Conservation (phyloP, 352 stramenopile species). For the Globisporangium paddicum region DNA sequence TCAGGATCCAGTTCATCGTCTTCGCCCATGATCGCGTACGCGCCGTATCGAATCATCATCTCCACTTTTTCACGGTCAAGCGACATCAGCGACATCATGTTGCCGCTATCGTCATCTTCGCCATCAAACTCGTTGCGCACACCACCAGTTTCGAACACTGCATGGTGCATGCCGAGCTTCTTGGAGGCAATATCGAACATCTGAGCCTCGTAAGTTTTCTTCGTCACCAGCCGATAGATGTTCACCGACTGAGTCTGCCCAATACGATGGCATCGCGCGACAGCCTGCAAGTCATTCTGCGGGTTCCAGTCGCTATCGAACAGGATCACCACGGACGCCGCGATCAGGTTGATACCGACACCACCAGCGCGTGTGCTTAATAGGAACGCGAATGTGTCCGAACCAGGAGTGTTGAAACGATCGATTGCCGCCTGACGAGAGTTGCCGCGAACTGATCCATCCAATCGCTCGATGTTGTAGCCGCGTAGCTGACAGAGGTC, state of each 20-base stretch:
- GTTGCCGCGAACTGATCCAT: conserved; percentile 96
- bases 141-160: conserved; percentile 94
- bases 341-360: conserved; percentile 96
- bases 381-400: conserved; percentile 97
- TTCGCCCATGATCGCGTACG: conserved; percentile 97
- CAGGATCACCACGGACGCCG: conserved; percentile 82
- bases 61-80: conserved; percentile 97
- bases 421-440: conserved; percentile 98
- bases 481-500: conserved; percentile 77
- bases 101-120: conserved; percentile 90
- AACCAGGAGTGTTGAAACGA: conserved; percentile 94
- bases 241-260: conserved; percentile 99
- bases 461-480: conserved; percentile 93
- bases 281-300: conserved; percentile 98
- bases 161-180: conserved; percentile 98
- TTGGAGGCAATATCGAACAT: conserved; percentile 99
- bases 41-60: conserved; percentile 96
- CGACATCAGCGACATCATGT: conserved; percentile 91
- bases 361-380: conserved; percentile 94
- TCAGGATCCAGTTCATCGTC: conserved; percentile 92
- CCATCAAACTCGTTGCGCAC: conserved; percentile 92
- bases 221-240: conserved; percentile 99
- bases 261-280: conserved; percentile 98
- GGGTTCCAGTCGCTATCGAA: conserved; percentile 98
- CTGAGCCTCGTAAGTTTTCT: conserved; percentile 98